Percentiles rank a stretch among this genome's conserved stretches.
These are phyloP conservation scores for Corylus avellana DNA, from an alignment of 306 rosid genomes.

Conservation along the genomic window DNA sequence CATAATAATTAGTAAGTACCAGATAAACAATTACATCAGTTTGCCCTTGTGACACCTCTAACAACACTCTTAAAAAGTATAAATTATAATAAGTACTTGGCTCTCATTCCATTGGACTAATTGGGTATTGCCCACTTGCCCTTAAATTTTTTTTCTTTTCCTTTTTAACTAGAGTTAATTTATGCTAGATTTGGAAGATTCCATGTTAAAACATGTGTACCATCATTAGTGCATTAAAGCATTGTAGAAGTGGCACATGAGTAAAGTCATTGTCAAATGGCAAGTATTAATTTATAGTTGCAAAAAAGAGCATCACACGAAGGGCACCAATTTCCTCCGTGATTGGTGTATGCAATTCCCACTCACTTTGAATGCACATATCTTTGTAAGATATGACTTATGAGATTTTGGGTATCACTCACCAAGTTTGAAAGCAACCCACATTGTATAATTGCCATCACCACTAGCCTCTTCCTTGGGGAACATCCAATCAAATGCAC, in stretches of 20 bases:
- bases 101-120: no score
- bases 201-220: neutral
- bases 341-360: constrained; percentile 6
- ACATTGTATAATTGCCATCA: neutral
- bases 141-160: no score
- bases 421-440: constrained; percentile 10
- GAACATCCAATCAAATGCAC: neutral
- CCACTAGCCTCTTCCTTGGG: neutral
- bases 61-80: no score
- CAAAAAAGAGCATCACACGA: neutral
- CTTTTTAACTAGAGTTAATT: no score
- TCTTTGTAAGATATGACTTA: neutral
- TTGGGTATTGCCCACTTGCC: no score
- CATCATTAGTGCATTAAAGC: neutral
- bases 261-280: neutral
- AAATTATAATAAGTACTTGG: no score
- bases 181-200: neutral
- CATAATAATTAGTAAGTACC: no score
- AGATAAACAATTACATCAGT: no score
- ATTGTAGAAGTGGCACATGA: neutral
- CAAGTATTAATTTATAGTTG: neutral
- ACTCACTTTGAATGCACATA: constrained; percentile 4
- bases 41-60: no score
- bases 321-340: constrained; percentile 14
- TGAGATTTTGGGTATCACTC: neutral